Base-by-base conservation (phyloP, 257 asterid species). In the Euphrasia confusa region DNA sequence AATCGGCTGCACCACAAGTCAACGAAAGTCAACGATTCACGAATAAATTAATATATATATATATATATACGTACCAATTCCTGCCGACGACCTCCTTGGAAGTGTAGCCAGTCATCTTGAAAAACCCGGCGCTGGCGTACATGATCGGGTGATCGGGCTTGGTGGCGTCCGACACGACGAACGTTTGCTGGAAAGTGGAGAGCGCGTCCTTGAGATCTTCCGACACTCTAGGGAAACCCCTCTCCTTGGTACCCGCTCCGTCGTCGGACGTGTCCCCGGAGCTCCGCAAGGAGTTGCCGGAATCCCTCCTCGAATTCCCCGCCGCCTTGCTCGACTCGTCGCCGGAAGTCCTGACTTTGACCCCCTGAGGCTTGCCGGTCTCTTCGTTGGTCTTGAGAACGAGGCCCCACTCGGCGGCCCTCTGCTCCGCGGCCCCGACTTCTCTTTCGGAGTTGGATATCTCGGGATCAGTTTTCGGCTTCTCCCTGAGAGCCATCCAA, bases 371-470 rank as follows among this genome's bases (percentile, higher is more conserved):
- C 18, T 85, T 89, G 1, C 99, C 99, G 2, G 99, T 87, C 72
- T 86, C 95, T 6, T 77, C 78, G 21, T 92, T 95, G 0, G 95
- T 86, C 67, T 87, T 81, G 74, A 92, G 62, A 54, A 87, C 91
- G 54, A 92, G 32, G 1, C 99, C 99, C 99, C 99, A 89, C 84
- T 92, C 99, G 1, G 99, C 99, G 1, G 99, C 99, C 70, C 97
- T 79, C 18, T 92, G 82, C 0, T 88, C 91, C 3, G 95, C 99
- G 32, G 79, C 80, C 28, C 90, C 95, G 14, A 59, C 70, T 57
- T 68, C 79, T 18, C 69, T 73, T 54, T 69, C 59, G 55, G 24
- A 17, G 26, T 17, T 50, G 58, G 67, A 60, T 61, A 79, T 72
- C 61, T 76, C 82, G 0, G 68, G 28, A 2, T 70, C 60, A 7